These are phyloP conservation scores for Stereum hirsutum DNA, from an alignment of 1,284 basidiomycete genomes.

Conservation along the genomic window DNA sequence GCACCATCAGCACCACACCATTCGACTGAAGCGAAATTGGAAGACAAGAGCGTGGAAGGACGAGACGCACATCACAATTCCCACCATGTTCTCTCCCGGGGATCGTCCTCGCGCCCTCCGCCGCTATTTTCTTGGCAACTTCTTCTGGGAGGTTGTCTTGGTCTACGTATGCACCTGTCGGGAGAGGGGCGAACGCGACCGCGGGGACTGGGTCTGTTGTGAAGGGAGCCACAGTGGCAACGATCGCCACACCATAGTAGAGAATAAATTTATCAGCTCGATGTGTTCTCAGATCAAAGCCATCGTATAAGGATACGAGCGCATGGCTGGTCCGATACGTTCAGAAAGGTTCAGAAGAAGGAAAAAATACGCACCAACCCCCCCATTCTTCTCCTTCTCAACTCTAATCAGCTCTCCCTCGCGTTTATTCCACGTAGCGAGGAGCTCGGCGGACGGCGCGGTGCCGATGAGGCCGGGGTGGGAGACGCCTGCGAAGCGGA, in stretches of 20 bases:
- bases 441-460: constrained; percentile 63
- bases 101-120: constrained; percentile 67
- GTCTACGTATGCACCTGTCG: constrained; percentile 60
- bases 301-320: too few species aligned
- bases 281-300: too few species aligned
- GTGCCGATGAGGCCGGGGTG: constrained; percentile 75
- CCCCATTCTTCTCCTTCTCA: too few species aligned
- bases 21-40: too few species aligned
- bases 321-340: too few species aligned
- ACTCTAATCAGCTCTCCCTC: constrained; percentile 65
- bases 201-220: constrained; percentile 52
- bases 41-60: too few species aligned
- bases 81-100: constrained; percentile 79
- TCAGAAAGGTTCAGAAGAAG: too few species aligned
- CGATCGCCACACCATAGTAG: too few species aligned
- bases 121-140: constrained; percentile 44
- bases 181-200: constrained; percentile 58
- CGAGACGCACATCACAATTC: constrained; percentile 70
- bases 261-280: too few species aligned
- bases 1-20: neutral
- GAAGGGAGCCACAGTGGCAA: too few species aligned
- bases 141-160: constrained; percentile 45
- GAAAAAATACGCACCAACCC: too few species aligned
- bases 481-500: constrained; percentile 70
- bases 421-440: constrained; percentile 67